A percentile compares a stretch with the other conserved stretches of the same genome.
These are phyloP conservation scores for Lathyrus aphaca DNA, from an alignment of 306 rosid genomes.

Conservation along the genomic window DNA sequence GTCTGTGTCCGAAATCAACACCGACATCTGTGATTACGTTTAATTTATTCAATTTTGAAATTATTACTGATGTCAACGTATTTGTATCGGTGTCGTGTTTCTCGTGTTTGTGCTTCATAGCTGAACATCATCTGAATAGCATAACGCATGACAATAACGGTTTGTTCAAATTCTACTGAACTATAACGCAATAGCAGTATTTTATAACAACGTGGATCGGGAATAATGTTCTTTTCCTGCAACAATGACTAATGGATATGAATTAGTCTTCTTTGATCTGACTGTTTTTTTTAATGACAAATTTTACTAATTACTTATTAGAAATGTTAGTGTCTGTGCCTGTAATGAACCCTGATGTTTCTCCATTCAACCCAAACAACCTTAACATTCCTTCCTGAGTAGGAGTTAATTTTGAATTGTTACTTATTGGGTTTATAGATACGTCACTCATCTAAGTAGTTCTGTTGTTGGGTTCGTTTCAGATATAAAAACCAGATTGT, in stretches of 20 bases:
- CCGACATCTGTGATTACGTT: no score
- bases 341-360: not conserved
- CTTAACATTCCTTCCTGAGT: constrained; percentile 3
- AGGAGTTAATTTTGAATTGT: constrained; percentile 18
- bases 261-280: constrained; percentile 35
- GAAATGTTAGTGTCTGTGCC: not conserved
- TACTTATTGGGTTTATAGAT: constrained; percentile 24
- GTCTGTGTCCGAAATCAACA: no score
- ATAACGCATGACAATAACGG: not conserved
- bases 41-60: no score
- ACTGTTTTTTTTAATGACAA: constrained; percentile 11
- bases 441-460: constrained; percentile 28
- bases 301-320: not conserved
- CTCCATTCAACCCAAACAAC: not conserved
- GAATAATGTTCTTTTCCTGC: constrained; percentile 29
- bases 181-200: not conserved
- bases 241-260: constrained; percentile 32
- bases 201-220: not conserved
- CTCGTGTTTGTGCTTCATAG: no score
- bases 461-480: constrained; percentile 39
- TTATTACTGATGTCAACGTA: no score
- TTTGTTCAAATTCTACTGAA: not conserved
- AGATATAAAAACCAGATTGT: constrained; percentile 87
- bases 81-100: no score
- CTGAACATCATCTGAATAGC: not conserved